These are phyloP conservation scores for Lipomyces chichibuensis DNA, from an alignment of 805 yeast species.

Conservation along the genomic window DNA sequence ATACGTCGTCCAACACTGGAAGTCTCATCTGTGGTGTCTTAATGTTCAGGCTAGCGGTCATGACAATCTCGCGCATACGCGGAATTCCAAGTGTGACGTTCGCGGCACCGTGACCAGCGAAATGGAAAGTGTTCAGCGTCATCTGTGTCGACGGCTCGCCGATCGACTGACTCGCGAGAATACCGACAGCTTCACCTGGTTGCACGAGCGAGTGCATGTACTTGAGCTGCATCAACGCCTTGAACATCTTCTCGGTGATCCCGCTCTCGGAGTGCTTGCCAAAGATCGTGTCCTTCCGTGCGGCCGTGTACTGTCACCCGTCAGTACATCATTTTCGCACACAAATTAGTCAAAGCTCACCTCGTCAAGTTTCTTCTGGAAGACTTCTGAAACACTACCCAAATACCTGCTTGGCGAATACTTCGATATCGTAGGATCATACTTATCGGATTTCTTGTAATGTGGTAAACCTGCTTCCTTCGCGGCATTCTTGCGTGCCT, in stretches of 20 bases:
- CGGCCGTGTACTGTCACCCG: slow-evolving; percentile 12
- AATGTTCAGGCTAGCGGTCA: slow-evolving; percentile 96
- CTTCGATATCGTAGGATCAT: slow-evolving; percentile 85
- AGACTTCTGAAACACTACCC: slow-evolving; percentile 90
- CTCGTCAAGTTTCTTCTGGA: slow-evolving; percentile 75
- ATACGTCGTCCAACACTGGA: slow-evolving; percentile 78
- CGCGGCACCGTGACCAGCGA: slow-evolving; percentile 99
- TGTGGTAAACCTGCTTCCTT: slow-evolving; percentile 68
- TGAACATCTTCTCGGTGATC: slow-evolving; percentile 77
- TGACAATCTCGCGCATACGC: slow-evolving; percentile 98
- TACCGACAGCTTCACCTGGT: slow-evolving; percentile 99
- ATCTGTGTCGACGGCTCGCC: slow-evolving; percentile 99
- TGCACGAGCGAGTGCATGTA: slow-evolving; percentile 93
- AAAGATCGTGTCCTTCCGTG: slow-evolving; percentile 27
- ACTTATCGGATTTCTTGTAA: slow-evolving; percentile 62
- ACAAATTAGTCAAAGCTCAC: slow-evolving; percentile 43
- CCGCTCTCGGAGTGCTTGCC: slow-evolving; percentile 46
- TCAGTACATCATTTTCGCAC: background rate
- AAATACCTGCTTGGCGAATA: slow-evolving; percentile 86
- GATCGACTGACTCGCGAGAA: slow-evolving; percentile 95
- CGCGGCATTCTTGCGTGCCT: slow-evolving; percentile 63
- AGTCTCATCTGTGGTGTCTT: slow-evolving; percentile 99
- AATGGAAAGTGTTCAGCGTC: slow-evolving; percentile 96
- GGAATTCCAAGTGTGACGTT: slow-evolving; percentile 99
- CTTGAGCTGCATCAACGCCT: slow-evolving; percentile 96